phyloP scores from a whole-genome alignment of 768 basidiomycete species.

The Sporobolomyces roseus region DNA sequence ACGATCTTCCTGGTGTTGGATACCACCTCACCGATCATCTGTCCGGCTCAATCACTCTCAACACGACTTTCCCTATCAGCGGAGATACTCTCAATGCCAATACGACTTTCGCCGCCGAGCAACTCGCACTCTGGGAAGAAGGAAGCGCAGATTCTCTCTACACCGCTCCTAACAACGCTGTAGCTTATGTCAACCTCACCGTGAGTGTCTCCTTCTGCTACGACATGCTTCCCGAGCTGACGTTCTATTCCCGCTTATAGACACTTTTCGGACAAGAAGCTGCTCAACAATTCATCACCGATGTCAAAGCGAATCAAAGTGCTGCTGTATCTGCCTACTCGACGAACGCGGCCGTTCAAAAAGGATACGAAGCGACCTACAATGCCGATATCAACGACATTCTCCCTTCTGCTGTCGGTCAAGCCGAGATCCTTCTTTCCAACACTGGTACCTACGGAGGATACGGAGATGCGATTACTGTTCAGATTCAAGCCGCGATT shows the following conservation, averaged over 20 bases:
- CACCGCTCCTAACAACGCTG: slow-evolving; percentile 64
- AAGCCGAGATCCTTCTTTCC: slow-evolving; percentile 59
- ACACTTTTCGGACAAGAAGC: slow-evolving; percentile 54
- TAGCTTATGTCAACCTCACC: slow-evolving; percentile 60
- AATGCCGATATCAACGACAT: slow-evolving; percentile 38
- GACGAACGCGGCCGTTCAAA: slow-evolving; percentile 20
- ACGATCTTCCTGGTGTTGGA: slow-evolving; percentile 54
- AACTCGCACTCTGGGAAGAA: slow-evolving; percentile 37
- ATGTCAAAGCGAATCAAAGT: slow-evolving; percentile 58
- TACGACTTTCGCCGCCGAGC: slow-evolving; percentile 34
- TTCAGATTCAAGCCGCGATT: slow-evolving; percentile 63
- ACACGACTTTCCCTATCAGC: slow-evolving; percentile 29
- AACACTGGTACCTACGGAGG: slow-evolving; percentile 53
- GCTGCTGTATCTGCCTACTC: slow-evolving; percentile 44
- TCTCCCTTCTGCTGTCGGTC: slow-evolving; percentile 50
- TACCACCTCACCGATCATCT: slow-evolving; percentile 51
- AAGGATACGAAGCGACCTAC: slow-evolving; percentile 46
- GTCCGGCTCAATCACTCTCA: slow-evolving; percentile 35
- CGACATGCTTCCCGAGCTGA: too few species aligned
- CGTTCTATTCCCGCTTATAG: slow-evolving; percentile 44
- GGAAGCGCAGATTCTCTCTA: slow-evolving; percentile 39
- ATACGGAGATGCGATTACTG: slow-evolving; percentile 46
- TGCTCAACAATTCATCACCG: slow-evolving; percentile 53
- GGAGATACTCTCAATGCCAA: slow-evolving; percentile 41
- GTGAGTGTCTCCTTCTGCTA: slow-evolving; percentile 22